These are phyloP conservation scores for Mycena amicta DNA, from an alignment of 768 basidiomycete species.

Conservation along the genomic window DNA sequence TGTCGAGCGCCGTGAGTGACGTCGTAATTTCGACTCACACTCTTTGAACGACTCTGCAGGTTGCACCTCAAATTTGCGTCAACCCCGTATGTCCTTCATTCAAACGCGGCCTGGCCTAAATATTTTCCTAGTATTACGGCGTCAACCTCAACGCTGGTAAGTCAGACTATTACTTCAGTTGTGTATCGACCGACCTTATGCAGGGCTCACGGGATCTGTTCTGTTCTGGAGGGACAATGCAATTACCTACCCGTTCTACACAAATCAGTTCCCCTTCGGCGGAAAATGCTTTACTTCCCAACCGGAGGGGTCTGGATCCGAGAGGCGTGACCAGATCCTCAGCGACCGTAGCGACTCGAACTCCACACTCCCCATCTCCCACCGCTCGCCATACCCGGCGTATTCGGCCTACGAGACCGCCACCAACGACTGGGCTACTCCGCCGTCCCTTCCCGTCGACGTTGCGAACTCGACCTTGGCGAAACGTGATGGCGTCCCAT, in stretches of 20 bases:
- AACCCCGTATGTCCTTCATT: not conserved
- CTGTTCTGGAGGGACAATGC: not conserved
- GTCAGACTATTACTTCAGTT: not conserved
- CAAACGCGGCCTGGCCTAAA: not conserved
- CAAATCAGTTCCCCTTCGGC: not conserved
- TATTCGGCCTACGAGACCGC: not conserved
- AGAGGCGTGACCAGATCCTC: not conserved
- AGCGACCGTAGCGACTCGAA: not conserved
- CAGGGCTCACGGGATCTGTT: conserved; percentile 9
- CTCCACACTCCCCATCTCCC: not conserved
- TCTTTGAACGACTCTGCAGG: not conserved
- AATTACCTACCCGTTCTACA: not conserved
- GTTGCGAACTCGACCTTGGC: not conserved
- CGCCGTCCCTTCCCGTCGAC: not conserved
- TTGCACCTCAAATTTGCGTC: not conserved
- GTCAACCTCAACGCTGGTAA: conserved; percentile 3
- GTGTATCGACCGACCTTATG: not conserved
- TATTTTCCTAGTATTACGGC: not conserved
- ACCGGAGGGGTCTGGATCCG: not conserved
- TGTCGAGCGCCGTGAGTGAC: conserved; percentile 10
- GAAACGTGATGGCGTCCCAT: conserved; percentile 3
- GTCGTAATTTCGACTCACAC: not conserved
- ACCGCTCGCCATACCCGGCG: not conserved
- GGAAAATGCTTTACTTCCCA: not conserved
- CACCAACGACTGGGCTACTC: not conserved